phyloP scores from a whole-genome alignment of 2,329 filamentous ascomycete species.

The Pseudogymnoascus sp. region DNA sequence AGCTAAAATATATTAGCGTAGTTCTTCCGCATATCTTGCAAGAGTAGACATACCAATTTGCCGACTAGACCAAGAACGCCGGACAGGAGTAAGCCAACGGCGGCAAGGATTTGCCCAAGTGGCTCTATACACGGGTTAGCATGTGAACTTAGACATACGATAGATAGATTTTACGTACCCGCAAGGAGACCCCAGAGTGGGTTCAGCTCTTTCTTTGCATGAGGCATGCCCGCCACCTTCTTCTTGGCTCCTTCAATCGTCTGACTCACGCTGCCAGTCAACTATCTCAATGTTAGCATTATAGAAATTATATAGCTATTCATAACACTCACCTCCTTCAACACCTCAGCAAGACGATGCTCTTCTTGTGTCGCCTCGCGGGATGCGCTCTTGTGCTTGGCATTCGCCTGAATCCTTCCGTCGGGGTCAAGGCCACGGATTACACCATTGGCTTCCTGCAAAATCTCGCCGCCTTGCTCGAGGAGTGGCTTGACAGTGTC shows the following conservation, averaged over 20 bases:
- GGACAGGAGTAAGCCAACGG: slow-evolving; percentile 71
- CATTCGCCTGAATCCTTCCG: slow-evolving; percentile 73
- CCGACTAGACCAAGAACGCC: slow-evolving; percentile 83
- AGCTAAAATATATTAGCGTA: neutral
- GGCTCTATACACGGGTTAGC: slow-evolving; percentile 51
- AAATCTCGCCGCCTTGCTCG: slow-evolving; percentile 72
- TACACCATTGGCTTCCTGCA: slow-evolving; percentile 77
- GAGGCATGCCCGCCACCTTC: slow-evolving; percentile 83
- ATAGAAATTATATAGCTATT: neutral
- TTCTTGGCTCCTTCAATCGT: slow-evolving; percentile 83
- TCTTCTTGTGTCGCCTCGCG: slow-evolving; percentile 76
- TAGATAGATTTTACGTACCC: neutral
- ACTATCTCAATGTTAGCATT: slow-evolving; percentile 28
- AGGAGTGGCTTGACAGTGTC: slow-evolving; percentile 80
- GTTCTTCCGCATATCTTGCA: slow-evolving; percentile 33
- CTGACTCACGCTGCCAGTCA: slow-evolving; percentile 70
- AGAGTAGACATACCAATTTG: slow-evolving; percentile 42
- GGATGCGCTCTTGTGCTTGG: slow-evolving; percentile 69
- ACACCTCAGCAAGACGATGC: slow-evolving; percentile 70
- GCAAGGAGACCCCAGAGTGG: slow-evolving; percentile 71
- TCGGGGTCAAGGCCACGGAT: slow-evolving; percentile 86
- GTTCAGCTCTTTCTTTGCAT: slow-evolving; percentile 91
- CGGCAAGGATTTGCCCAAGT: slow-evolving; percentile 84
- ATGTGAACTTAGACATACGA: neutral
- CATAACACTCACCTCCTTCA: slow-evolving; percentile 55